These are phyloP conservation scores for Cordia subcordata DNA, from an alignment of 257 asterid genomes.

Conservation along the genomic window DNA sequence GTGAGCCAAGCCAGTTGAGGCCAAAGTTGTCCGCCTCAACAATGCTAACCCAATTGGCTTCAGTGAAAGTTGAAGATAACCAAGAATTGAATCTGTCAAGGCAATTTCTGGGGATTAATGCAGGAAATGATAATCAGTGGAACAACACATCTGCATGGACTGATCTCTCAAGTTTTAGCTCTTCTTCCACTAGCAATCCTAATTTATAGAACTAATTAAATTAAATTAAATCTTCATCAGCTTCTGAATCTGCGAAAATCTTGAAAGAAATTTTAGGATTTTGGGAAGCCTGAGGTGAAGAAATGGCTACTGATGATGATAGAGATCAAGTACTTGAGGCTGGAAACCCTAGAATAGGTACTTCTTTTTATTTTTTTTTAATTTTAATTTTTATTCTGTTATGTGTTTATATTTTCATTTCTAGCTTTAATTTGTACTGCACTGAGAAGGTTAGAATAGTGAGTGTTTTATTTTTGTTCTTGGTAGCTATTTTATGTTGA, in stretches of 20 bases:
- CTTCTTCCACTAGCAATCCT: constrained; percentile 66
- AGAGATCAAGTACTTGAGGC: no score
- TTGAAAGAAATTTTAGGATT: not conserved
- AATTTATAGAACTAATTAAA: no score
- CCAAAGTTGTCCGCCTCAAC: constrained; percentile 35
- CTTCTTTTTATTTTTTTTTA: not conserved
- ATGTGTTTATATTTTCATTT: constrained; percentile 4
- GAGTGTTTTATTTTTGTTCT: not conserved
- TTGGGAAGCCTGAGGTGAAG: not conserved
- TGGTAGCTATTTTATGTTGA: not conserved
- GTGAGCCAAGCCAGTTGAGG: constrained; percentile 38
- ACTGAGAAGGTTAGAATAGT: not conserved
- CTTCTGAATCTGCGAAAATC: not conserved
- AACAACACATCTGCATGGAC: constrained; percentile 42
- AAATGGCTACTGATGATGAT: not conserved
- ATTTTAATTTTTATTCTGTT: not conserved
- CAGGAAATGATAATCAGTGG: constrained; percentile 41
- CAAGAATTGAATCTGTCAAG: constrained; percentile 42
- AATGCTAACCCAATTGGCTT: constrained; percentile 39
- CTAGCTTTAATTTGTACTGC: not conserved
- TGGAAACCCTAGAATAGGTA: constrained; percentile 67
- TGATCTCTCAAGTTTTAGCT: constrained; percentile 68
- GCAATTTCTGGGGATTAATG: constrained; percentile 42
- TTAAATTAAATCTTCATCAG: not conserved
- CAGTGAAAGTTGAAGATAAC: constrained; percentile 62